phyloP scores from a whole-genome alignment of 148 eudicot genomes.

The Fagopyrum esculentum region DNA sequence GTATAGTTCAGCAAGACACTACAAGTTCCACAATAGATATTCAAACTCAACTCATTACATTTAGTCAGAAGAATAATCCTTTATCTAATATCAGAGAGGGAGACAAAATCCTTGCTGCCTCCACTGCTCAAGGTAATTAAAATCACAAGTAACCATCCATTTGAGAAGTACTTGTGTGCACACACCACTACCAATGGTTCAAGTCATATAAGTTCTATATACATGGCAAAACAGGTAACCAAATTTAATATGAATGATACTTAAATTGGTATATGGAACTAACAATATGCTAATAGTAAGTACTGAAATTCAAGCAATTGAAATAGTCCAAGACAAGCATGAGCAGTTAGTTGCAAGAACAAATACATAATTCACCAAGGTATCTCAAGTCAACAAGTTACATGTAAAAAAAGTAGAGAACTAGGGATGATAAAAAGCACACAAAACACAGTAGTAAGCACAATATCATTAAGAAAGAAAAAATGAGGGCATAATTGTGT shows the following conservation, averaged over 20 bases:
- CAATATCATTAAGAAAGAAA: background rate
- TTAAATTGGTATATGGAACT: background rate
- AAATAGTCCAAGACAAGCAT: background rate
- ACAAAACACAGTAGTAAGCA: background rate
- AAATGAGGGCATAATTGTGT: background rate
- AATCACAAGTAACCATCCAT: background rate
- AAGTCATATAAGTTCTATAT: background rate
- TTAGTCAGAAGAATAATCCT: background rate
- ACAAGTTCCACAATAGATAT: background rate
- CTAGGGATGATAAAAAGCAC: background rate
- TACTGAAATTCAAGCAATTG: background rate
- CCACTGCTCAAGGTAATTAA: background rate
- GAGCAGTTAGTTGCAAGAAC: background rate
- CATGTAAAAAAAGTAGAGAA: background rate
- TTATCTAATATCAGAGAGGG: too few relatives aligned
- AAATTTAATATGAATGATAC: background rate
- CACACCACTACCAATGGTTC: background rate
- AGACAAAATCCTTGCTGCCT: background rate
- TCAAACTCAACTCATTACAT: background rate
- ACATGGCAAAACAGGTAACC: background rate
- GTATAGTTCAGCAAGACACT: background rate
- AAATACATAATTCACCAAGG: background rate
- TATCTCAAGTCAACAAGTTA: background rate
- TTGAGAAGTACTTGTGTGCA: background rate
- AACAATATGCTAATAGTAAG: background rate